Conservation (phyloP, 2,329 filamentous ascomycete species). For the Xylariales sp. region DNA sequence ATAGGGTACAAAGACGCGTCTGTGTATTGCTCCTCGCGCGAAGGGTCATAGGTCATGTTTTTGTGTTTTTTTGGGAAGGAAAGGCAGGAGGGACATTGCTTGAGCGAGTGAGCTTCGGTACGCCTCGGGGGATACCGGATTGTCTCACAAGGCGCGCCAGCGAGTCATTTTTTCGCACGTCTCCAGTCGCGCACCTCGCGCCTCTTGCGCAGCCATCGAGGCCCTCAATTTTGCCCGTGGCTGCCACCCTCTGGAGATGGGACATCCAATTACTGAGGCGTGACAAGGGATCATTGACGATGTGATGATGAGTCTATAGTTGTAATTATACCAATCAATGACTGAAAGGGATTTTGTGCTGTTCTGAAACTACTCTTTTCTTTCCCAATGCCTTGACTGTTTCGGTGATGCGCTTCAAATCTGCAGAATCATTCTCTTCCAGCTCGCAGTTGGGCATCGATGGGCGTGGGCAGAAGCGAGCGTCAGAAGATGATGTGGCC, state of each 20-base stretch:
- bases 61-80: slow-evolving; percentile 13
- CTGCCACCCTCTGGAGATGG: slow-evolving; percentile 15
- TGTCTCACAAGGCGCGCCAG: no score
- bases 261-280: slow-evolving; percentile 6
- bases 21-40: slow-evolving; percentile 18
- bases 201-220: no score
- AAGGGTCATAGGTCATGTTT: slow-evolving; percentile 22
- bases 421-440: background rate
- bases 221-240: no score
- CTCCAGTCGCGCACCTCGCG: no score
- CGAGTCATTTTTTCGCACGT: no score
- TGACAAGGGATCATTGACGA: slow-evolving; percentile 21
- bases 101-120: no score
- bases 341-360: slow-evolving; percentile 11
- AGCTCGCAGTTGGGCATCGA: background rate
- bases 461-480: no score
- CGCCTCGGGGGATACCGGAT: no score
- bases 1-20: slow-evolving; percentile 24
- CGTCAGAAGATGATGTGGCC: no score
- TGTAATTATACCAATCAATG: slow-evolving; percentile 29
- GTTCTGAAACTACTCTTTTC: slow-evolving; percentile 7
- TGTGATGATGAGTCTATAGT: slow-evolving; percentile 25
- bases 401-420: background rate
- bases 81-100: slow-evolving; percentile 15
- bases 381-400: no score